Evolutionary conservation across 2,329 filamentous ascomycete genomes (phyloP).

Genomic region (Fusarium ramigenum): DNA sequence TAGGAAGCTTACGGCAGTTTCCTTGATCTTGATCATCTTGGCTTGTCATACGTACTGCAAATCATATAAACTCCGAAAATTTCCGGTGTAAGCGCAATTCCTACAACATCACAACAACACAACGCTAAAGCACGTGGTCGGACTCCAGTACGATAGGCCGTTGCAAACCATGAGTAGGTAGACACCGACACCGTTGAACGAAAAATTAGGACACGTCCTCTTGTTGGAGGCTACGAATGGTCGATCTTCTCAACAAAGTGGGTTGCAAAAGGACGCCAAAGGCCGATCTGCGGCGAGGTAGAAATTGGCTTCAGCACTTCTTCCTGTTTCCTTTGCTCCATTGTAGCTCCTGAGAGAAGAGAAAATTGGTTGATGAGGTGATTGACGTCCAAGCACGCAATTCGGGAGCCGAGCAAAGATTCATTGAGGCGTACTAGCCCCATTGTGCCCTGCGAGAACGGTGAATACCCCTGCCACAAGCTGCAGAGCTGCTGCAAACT

Average conservation of each 20-base stretch:
- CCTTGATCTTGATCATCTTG: background rate
- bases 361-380: constrained; percentile 32
- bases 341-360: constrained; percentile 22
- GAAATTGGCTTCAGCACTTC: constrained; percentile 21
- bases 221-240: constrained; percentile 11
- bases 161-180: constrained; percentile 8
- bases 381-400: constrained; percentile 40
- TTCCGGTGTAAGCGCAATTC: constrained; percentile 8
- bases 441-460: constrained; percentile 31
- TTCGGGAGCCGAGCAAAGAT: constrained; percentile 40
- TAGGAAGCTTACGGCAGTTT: background rate
- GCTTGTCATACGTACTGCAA: background rate
- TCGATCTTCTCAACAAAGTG: constrained; percentile 21
- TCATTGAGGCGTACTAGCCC: constrained; percentile 26
- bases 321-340: constrained; percentile 21
- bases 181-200: constrained; percentile 1
- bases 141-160: constrained; percentile 1
- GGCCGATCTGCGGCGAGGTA: constrained; percentile 35
- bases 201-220: background rate
- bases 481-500: constrained; percentile 33
- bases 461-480: constrained; percentile 30
- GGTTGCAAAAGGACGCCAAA: constrained; percentile 13
- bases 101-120: background rate
- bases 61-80: constrained; percentile 11
- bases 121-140: constrained; percentile 27